Evolutionary conservation across 106 monocot genomes (phyloP), one percentile per base, ranked within the genome.

Genomic region (Platanthera zijinensis): DNA sequence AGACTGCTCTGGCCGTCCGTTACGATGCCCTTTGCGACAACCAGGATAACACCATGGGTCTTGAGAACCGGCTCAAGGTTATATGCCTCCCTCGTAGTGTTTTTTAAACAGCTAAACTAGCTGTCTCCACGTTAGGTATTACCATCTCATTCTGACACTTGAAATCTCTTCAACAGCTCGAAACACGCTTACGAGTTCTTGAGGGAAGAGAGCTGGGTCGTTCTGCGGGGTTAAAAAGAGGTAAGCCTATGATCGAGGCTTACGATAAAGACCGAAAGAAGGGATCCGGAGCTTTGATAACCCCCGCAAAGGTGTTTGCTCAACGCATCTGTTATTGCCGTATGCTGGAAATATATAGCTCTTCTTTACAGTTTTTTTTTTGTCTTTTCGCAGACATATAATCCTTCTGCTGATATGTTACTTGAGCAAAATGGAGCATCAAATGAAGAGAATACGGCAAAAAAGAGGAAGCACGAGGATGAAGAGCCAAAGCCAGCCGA

Each of bases 221-320:
- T 21, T 91, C 91, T 45, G 93, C 96, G 78, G 87, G 96, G 12
- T 87, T 91, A 19, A 76, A 82, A 2, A 97, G 91, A 82, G 93
- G 91, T 30, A 97, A 97, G 75, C 96, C 93, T n/a, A 97, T 86
- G 87, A 97, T 97, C 21, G 93, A 94, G 79, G 56, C 81, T 32
- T 97, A 97, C 71, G 93, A 97, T 47, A 97, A 91, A 74, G 97
- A 94, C 72, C 73, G 97, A 70, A 97, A 93, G 89, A 89, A 93
- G 30, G 97, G 93, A 50, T 81, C 84, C 21, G 96, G 92, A 18
- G 91, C 89, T 73, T 49, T 94, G 59, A 80, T 91, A 47, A 94
- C 93, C 49, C 69, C 91, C 77, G 86, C 93, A 14, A 97, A 94
- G 97, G 97, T 97, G 77, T 51, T 48, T 32, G 10, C 70, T 39